Evolutionary conservation across 2,329 filamentous ascomycete genomes (phyloP).

Genomic region (Aureobasidium pullulans): DNA sequence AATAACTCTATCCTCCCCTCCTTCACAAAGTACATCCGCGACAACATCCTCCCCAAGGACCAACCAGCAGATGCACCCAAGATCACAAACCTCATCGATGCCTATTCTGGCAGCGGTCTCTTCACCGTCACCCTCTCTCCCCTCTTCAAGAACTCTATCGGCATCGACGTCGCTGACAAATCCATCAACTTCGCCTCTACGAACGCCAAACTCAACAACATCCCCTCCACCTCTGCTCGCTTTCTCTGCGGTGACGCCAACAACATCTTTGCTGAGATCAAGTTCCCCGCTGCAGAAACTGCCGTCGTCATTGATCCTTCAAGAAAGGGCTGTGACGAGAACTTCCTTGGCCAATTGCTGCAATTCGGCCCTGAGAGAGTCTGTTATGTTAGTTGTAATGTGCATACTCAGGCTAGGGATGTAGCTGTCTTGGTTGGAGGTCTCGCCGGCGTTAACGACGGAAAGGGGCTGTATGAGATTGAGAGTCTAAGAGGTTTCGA

Average conservation of each 20-base stretch:
- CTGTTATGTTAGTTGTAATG: constrained; percentile 94
- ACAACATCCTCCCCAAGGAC: constrained; percentile 57
- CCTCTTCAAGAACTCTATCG: constrained; percentile 70
- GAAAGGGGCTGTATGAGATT: constrained; percentile 60
- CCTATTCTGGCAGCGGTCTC: constrained; percentile 93
- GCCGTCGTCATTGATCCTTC: constrained; percentile 96
- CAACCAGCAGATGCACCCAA: constrained; percentile 27
- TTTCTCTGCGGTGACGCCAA: constrained; percentile 89
- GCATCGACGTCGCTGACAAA: constrained; percentile 78
- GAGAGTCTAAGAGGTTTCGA: constrained; percentile 91
- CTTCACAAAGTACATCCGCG: constrained; percentile 82
- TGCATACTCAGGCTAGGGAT: constrained; percentile 93
- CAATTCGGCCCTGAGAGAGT: constrained; percentile 69
- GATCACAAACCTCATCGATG: constrained; percentile 88
- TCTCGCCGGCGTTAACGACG: constrained; percentile 35
- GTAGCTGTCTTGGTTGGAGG: constrained; percentile 81
- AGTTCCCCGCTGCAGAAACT: constrained; percentile 70
- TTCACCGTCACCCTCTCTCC: constrained; percentile 91
- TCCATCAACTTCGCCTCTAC: constrained; percentile 71
- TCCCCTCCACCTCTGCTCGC: constrained; percentile 59
- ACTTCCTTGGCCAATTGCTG: constrained; percentile 75
- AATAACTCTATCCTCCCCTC: constrained; percentile 92
- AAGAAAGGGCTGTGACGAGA: constrained; percentile 83
- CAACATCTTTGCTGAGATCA: constrained; percentile 60
- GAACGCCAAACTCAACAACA: constrained; percentile 71